Percentiles rank a stretch among this genome's conserved stretches.
phyloP scores from a whole-genome alignment of 371 early-diverging fungal species.

The Mucor indicus region DNA sequence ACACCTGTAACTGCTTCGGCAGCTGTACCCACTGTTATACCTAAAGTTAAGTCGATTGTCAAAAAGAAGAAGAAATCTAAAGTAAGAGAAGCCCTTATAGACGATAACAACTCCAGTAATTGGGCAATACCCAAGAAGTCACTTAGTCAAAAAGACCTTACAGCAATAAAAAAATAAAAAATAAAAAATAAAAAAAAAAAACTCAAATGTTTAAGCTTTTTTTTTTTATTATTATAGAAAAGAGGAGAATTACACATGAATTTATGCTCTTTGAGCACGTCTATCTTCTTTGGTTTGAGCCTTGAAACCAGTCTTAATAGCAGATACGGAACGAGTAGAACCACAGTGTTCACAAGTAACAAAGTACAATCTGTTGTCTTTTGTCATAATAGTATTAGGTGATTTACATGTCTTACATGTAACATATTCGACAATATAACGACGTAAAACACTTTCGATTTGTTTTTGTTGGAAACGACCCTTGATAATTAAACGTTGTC shows the following conservation, averaged over 20 bases:
- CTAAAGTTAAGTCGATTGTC: slow-evolving; percentile 6
- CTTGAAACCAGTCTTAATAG: slow-evolving; percentile 98
- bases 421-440: slow-evolving; percentile 99
- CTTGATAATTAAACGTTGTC: slow-evolving; percentile 93
- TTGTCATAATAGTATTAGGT: slow-evolving; percentile 93
- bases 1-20: neutral
- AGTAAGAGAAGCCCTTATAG: slow-evolving; percentile 22
- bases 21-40: neutral
- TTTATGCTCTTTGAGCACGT: slow-evolving; percentile 53
- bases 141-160: slow-evolving; percentile 17
- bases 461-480: slow-evolving; percentile 99
- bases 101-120: slow-evolving; percentile 8
- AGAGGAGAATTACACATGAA: too few relatives aligned
- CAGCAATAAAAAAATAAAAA: too few relatives aligned
- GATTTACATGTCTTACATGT: slow-evolving; percentile 99
- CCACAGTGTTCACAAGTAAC: slow-evolving; percentile 98
- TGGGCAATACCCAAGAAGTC: slow-evolving; percentile 21
- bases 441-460: slow-evolving; percentile 97
- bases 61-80: slow-evolving; percentile 33
- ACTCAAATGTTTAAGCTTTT: too few relatives aligned
- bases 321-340: slow-evolving; percentile 93
- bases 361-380: slow-evolving; percentile 98
- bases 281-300: slow-evolving; percentile 76
- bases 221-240: too few relatives aligned
- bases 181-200: too few relatives aligned